Evolutionary conservation across 352 stramenopile species (phyloP).

Genomic region (Salisapilia sapeloensis): DNA sequence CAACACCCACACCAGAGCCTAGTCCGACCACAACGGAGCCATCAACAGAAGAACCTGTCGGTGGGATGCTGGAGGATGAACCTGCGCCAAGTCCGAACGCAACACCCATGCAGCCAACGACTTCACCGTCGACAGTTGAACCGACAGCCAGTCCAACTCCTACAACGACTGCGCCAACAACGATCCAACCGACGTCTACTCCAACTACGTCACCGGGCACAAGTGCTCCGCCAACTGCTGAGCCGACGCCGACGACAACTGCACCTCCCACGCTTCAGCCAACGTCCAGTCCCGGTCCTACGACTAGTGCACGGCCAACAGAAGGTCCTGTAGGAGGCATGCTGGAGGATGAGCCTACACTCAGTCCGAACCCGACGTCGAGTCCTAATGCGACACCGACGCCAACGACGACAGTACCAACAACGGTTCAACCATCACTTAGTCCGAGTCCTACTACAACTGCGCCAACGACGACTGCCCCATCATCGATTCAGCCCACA

Average conservation of each 20-base stretch:
- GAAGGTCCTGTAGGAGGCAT: slow-evolving; percentile 3
- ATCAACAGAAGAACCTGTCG: too few relatives aligned
- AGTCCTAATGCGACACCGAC: background rate
- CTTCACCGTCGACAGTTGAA: slow-evolving; percentile 1
- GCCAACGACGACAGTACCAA: background rate
- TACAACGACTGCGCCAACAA: slow-evolving; percentile 1
- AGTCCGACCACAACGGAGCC: slow-evolving; percentile 1
- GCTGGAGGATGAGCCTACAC: slow-evolving; percentile 1
- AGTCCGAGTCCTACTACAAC: background rate
- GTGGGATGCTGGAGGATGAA: too few relatives aligned
- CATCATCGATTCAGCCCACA: too few relatives aligned
- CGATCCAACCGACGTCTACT: background rate
- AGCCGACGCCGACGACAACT: background rate
- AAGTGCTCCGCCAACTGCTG: too few relatives aligned
- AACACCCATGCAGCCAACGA: slow-evolving; percentile 1
- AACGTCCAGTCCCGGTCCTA: too few relatives aligned
- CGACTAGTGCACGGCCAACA: too few relatives aligned
- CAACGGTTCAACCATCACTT: background rate
- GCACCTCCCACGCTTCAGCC: background rate
- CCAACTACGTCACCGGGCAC: background rate
- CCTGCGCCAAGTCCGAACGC: slow-evolving; percentile 1
- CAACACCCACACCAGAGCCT: too few relatives aligned
- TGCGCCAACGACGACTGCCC: background rate
- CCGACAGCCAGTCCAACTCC: slow-evolving; percentile 1
- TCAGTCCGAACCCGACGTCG: background rate